Evolutionary conservation across 495 filamentous ascomycete genomes (phyloP), one percentile per base, ranked within the genome.

Genomic region (Immersiella caudata): DNA sequence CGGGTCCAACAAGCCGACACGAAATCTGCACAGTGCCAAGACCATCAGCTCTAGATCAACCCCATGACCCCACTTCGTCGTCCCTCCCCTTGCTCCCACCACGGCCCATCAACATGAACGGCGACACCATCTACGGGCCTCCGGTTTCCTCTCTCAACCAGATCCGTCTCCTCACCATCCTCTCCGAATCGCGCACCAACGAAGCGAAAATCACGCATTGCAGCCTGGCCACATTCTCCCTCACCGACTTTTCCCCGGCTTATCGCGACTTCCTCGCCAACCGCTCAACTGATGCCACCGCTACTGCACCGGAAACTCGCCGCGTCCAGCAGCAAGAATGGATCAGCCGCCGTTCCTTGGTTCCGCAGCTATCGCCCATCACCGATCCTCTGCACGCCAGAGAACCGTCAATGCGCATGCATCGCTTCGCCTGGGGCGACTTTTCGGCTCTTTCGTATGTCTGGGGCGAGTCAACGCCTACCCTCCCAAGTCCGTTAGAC

Each of bases 401-500:
- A n/a, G 4, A 52, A 3, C 49, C 49, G 12, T 14, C 49, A 14
- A 14, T 14, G 4, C 3, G 49, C n/a, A 2, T 11, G 6, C 57
- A 36, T 20, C 26, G 58, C 12, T 60, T 60, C 58, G 14, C 18
- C 14, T 60, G 58, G 65, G 65, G 65, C 26, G 65, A 67, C 59
- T 67, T 29, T 22, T 40, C 58, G 9, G 49, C 65, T 14, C 57
- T 67, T 6, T 67, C 65, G 26, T 67, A 67, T 22, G 65, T 62
- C 57, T 67, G 65, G 65, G 65, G 65, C 21, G 40, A 35, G 0
- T n/a, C n/a, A n/a, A n/a, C n/a, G n/a, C n/a, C n/a, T n/a, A n/a
- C n/a, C n/a, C n/a, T n/a, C n/a, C n/a, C n/a, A n/a, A n/a, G n/a
- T n/a, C n/a, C n/a, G n/a, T n/a, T n/a, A n/a, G n/a, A n/a, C n/a